Evolutionary conservation across 495 filamentous ascomycete species (phyloP), one percentile per base, ranked within the genome.

Genomic region (Friedmanniomyces endolithicus): DNA sequence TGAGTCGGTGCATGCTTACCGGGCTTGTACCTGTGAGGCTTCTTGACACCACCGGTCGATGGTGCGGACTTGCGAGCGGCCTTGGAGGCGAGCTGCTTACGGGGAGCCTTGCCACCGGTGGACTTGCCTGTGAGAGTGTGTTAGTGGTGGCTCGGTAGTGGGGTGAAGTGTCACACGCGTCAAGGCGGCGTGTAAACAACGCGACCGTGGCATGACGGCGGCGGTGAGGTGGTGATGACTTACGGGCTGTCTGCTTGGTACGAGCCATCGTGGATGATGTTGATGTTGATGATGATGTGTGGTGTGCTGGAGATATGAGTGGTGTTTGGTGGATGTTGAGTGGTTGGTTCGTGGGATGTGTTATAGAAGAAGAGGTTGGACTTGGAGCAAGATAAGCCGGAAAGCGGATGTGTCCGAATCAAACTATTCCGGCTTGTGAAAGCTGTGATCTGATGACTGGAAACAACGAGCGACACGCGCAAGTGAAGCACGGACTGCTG

Each of bases 1-100:
- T 53, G 27, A n/a, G 40, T 23, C 12, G 22, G 23, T 37, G 27
- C 49, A 46, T 57, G 71, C 76, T 65, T 79, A 90, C 90, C 90
- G 71, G 92, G 92, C 90, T 97, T 99, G 74, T 99, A 99, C 67
- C 92, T 85, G 78, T 97, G 94, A 73, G 92, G 92, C 92, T 99
- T 99, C 94, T 99, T 99, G 85, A 99, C 92, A 84, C 82, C 83
- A 66, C 82, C 84, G 65, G 83, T 84, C 57, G 82, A 84, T 64
- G 83, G 83, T 33, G 83, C 82, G 58, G 79, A 79, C 74, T 86
- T 85, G 70, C 85, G 82, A 67, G 84, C 84, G 59, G 84, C 84
- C 82, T 88, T 88, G 75, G 83, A 84, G 64, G 83, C 83, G 68
- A 95, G 88, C 81, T 94, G 87, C 87, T 96, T 96, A 79, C 90